Percentiles rank a stretch among this genome's conserved stretches.
Evolutionary conservation across 2,329 filamentous ascomycete genomes (phyloP).

Genomic region (Alternaria angustiovoidea): DNA sequence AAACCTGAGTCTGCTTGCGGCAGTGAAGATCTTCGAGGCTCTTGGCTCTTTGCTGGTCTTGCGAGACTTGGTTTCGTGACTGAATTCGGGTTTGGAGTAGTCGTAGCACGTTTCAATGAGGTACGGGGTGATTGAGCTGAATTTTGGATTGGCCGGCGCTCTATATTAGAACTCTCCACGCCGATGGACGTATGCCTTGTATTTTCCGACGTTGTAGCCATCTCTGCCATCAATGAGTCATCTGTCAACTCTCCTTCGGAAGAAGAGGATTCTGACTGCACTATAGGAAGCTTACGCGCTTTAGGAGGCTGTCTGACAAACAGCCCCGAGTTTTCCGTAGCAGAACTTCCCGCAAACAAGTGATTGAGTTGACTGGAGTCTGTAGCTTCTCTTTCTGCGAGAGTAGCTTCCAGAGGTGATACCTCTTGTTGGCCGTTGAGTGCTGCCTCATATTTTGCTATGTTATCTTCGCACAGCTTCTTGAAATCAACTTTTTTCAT

Average conservation of each 20-base stretch:
- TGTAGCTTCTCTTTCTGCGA: neutral
- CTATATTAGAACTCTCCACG: neutral
- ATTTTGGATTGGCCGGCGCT: neutral
- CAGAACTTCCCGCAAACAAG: slow-evolving; percentile 3
- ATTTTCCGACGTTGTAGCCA: slow-evolving; percentile 3
- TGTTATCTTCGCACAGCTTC: slow-evolving; percentile 16
- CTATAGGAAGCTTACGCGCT: slow-evolving; percentile 21
- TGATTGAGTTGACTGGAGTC: slow-evolving; percentile 19
- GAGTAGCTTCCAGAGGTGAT: neutral
- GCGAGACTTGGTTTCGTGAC: neutral
- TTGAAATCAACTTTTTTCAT: neutral
- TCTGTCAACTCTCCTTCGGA: slow-evolving; percentile 14
- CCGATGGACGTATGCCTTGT: neutral
- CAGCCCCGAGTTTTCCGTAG: neutral
- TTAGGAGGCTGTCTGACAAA: neutral
- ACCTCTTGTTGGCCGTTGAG: slow-evolving; percentile 5
- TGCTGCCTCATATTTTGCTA: slow-evolving; percentile 25
- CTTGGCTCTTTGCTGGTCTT: neutral
- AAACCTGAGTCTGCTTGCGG: neutral
- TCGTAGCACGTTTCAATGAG: neutral
- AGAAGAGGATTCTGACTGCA: slow-evolving; percentile 27
- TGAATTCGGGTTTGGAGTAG: neutral
- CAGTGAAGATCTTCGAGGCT: neutral
- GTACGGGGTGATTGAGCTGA: neutral
- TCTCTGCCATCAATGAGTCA: slow-evolving; percentile 17